A percentile compares a stretch with the other conserved stretches of the same genome.
Evolutionary conservation across 257 asterid genomes (phyloP).

Genomic region (Nyctanthes arbortristis): DNA sequence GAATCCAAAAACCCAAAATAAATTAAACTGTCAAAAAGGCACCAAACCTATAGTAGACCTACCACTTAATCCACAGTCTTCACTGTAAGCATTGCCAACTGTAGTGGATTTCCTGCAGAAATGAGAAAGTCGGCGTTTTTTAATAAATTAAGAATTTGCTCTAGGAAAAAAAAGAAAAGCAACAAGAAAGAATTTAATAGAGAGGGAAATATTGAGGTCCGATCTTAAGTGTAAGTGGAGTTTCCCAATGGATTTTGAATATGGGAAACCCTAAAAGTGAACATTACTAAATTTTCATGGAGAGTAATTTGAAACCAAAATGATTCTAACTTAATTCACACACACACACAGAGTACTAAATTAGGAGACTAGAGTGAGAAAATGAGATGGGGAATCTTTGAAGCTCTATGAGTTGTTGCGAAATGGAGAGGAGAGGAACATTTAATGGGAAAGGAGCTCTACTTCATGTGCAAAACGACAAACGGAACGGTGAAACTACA

Average conservation of each 20-base stretch:
- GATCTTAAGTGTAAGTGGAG: constrained; percentile 13
- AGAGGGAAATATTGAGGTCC: constrained; percentile 16
- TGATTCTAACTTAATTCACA: background rate
- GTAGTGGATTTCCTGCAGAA: constrained; percentile 21
- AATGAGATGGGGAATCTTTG: background rate
- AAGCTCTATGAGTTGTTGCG: background rate
- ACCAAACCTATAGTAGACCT: constrained; percentile 20
- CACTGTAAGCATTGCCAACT: constrained; percentile 3
- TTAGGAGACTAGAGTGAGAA: background rate
- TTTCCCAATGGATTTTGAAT: constrained; percentile 23
- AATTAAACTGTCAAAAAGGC: background rate
- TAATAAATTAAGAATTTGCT: constrained; percentile 20
- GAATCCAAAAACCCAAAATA: constrained; percentile 17
- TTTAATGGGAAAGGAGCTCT: background rate
- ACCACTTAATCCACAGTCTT: constrained; percentile 14
- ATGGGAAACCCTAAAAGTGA: constrained; percentile 23
- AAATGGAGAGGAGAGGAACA: constrained; percentile 1
- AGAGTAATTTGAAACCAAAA: background rate
- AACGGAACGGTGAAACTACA: background rate
- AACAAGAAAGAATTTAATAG: constrained; percentile 2
- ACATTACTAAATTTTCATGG: constrained; percentile 11
- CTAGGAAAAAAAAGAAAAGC: too few relatives aligned
- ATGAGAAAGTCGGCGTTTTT: constrained; percentile 17
- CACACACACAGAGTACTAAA: background rate
- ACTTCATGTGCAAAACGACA: background rate